phyloP scores from a whole-genome alignment of 1,139 yeast genomes.

The Yamadazyma triangularis region DNA sequence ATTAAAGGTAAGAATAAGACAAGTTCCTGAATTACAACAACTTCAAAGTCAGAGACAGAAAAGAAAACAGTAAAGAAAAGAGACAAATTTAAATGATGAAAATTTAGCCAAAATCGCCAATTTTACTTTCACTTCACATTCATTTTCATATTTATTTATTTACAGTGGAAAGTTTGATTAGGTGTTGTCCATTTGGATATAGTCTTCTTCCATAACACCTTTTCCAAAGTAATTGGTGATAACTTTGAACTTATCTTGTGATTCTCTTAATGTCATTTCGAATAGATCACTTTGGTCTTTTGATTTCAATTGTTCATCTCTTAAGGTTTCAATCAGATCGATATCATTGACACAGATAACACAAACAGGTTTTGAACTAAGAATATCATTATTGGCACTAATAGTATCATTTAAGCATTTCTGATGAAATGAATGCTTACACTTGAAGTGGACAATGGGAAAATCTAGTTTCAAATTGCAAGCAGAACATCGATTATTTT shows the following conservation, averaged over 20 bases:
- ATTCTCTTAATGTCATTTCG: constrained; percentile 51
- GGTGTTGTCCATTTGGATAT: constrained; percentile 10
- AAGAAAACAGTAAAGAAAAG: too few species aligned
- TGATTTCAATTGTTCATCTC: constrained; percentile 56
- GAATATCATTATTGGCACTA: constrained; percentile 14
- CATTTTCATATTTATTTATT: too few species aligned
- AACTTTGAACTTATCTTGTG: constrained; percentile 66
- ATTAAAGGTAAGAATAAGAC: too few species aligned
- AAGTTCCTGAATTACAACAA: too few species aligned
- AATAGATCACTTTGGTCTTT: constrained; percentile 64
- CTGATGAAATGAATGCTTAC: constrained; percentile 85
- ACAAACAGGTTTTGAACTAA: constrained; percentile 36
- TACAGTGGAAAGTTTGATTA: too few species aligned
- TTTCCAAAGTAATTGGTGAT: constrained; percentile 80
- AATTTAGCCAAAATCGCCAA: too few species aligned
- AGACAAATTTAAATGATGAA: too few species aligned
- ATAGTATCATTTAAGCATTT: constrained; percentile 59
- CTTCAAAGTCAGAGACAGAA: too few species aligned
- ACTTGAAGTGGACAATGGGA: constrained; percentile 81
- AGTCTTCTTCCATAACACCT: constrained; percentile 68
- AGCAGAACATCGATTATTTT: constrained; percentile 64
- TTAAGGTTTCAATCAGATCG: constrained; percentile 58
- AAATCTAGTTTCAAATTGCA: constrained; percentile 69
- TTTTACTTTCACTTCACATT: too few species aligned
- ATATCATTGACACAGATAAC: constrained; percentile 70